phyloP scores from a whole-genome alignment of 768 basidiomycete genomes.

The Mycena venus region DNA sequence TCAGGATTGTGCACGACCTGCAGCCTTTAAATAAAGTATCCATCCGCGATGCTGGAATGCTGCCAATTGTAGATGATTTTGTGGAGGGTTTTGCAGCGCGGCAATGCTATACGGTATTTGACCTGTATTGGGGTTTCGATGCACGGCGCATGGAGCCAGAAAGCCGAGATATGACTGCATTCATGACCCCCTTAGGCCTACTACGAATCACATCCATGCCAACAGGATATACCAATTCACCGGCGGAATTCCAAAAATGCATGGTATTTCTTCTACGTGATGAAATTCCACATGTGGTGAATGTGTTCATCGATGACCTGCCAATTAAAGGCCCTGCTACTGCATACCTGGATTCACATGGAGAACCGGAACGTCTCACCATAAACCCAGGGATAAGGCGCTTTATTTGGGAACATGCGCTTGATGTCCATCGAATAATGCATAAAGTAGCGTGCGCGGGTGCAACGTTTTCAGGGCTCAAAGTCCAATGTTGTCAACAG shows the following conservation, averaged over 20 bases:
- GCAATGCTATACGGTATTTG: constrained; percentile 27
- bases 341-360: constrained; percentile 31
- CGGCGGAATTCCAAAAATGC: constrained; percentile 37
- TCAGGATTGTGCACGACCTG: neutral
- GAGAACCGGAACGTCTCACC: neutral
- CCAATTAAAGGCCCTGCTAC: constrained; percentile 16
- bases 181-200: too few relatives aligned
- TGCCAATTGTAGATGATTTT: constrained; percentile 37
- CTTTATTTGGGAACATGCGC: constrained; percentile 37
- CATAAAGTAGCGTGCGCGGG: constrained; percentile 24
- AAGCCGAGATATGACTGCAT: constrained; percentile 33
- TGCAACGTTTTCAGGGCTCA: neutral
- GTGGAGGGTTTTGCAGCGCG: constrained; percentile 35
- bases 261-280: neutral
- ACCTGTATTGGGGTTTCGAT: constrained; percentile 34
- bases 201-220: constrained; percentile 34
- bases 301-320: constrained; percentile 1
- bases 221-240: constrained; percentile 38
- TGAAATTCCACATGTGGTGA: neutral
- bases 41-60: constrained; percentile 34
- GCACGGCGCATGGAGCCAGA: constrained; percentile 14
- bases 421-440: constrained; percentile 33
- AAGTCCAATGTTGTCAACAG: constrained; percentile 35
- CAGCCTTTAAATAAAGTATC: neutral
- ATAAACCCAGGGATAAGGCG: constrained; percentile 20